Base-by-base conservation (phyloP, 495 filamentous ascomycete genomes). In the Aspergillus ostianus region DNA sequence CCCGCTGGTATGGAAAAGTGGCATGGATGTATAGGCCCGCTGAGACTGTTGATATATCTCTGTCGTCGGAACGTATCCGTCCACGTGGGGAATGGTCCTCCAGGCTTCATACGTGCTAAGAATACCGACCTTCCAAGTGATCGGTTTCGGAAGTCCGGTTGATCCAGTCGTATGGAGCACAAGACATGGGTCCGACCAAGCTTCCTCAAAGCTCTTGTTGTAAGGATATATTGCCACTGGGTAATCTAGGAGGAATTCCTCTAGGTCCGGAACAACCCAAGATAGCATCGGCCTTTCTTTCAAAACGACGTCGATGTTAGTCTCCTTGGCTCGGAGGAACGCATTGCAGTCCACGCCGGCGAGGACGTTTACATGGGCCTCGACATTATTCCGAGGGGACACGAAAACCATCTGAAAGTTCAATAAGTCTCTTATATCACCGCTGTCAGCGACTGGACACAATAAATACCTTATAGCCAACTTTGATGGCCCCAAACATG, bases 141-240 rank as follows among this genome's bases (percentile, higher is more conserved):
- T 55, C 4, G 77, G 77, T 60, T 80, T 79, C 2, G 77, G 77
- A 20, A 76, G 62, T 0, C 79, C 77, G 0, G 77, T 80, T 20
- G 74, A 76, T 15, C 77, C 79, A 7, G 74, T 78, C 3, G 79
- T 80, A 55, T 81, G 79, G 50, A 76, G 50, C 3, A 73, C 65
- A 3, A 76, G 52, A 54, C 59, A 67, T 1, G 73, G 73, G 26
- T 73, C 66, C 27, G 49, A 61, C 17, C 58, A 41, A 7, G 66
- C 69, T 41, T 76, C 62, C 21, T 61, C 65, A 36, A 72, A 76
- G 17, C 60, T 64, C 60, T 73, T 72, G 17, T 27, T 58, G 55
- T 73, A 76, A 3, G 65, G 64, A 51, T 70, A 73, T 4, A 57
- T 49, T 21, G 52, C 50, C 8, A 66, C 59, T 15, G 48, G 48